Conservation (phyloP, 2,329 filamentous ascomycete species). For the Aotearoamyces nothofagi region DNA sequence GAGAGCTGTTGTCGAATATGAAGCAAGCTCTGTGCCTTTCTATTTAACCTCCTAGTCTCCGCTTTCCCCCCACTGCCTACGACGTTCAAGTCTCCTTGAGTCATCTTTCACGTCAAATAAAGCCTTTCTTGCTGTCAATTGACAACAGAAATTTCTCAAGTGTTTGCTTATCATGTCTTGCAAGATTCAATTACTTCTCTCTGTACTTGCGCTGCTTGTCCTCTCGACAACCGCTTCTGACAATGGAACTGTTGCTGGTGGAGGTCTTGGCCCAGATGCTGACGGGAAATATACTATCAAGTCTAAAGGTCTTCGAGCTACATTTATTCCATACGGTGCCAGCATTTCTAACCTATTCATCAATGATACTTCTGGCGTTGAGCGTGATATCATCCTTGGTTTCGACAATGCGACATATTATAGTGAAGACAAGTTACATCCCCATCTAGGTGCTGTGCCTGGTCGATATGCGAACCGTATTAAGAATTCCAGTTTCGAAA, state of each 20-base stretch:
- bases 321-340: constrained; percentile 63
- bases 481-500: constrained; percentile 57
- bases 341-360: constrained; percentile 58
- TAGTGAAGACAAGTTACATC: constrained; percentile 44
- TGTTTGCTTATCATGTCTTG: no score
- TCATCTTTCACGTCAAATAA: no score
- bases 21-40: no score
- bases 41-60: no score
- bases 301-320: constrained; percentile 48
- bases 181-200: no score
- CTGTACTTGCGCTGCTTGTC: no score
- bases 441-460: constrained; percentile 57
- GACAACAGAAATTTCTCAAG: no score
- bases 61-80: no score
- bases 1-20: no score
- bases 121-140: no score
- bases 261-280: constrained; percentile 29
- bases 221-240: no score
- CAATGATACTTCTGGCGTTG: constrained; percentile 50
- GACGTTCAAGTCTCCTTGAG: no score
- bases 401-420: constrained; percentile 68
- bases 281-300: constrained; percentile 60
- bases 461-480: constrained; percentile 73
- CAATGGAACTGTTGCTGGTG: not conserved
- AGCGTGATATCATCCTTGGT: constrained; percentile 56